Percentiles rank a stretch among this genome's conserved stretches.
These are phyloP conservation scores for Suillus spraguei DNA, from an alignment of 768 basidiomycete genomes.

Conservation along the genomic window DNA sequence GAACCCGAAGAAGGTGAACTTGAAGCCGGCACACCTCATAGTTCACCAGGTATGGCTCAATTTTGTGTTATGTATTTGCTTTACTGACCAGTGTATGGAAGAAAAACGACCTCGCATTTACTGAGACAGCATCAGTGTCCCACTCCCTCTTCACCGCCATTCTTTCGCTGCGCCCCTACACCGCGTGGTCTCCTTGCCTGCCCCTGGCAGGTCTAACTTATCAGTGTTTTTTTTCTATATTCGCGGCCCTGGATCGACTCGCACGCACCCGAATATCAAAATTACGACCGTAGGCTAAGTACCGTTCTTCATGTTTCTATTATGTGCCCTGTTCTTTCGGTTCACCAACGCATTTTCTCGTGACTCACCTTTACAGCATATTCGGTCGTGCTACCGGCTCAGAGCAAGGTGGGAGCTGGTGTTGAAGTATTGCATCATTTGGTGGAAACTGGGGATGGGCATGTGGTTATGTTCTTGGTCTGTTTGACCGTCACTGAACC, in stretches of 20 bases:
- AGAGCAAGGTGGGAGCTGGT: background rate
- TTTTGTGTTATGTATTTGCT: background rate
- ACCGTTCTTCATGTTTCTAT: slow-evolving; percentile 2
- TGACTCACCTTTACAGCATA: slow-evolving; percentile 36
- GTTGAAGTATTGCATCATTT: background rate
- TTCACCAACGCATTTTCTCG: slow-evolving; percentile 11
- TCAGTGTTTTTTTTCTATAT: slow-evolving; percentile 10
- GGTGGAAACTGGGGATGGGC: background rate
- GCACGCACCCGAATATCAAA: background rate
- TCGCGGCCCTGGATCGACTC: background rate
- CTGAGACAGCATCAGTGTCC: slow-evolving; percentile 24
- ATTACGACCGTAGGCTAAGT: slow-evolving; percentile 6
- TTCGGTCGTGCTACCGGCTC: slow-evolving; percentile 1
- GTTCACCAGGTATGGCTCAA: slow-evolving; percentile 48
- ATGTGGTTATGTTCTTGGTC: slow-evolving; percentile 16
- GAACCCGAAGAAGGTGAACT: slow-evolving; percentile 43
- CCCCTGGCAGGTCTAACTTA: slow-evolving; percentile 28
- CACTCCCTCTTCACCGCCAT: background rate
- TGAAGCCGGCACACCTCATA: slow-evolving; percentile 32
- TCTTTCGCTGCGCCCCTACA: slow-evolving; percentile 5
- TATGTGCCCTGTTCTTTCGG: slow-evolving; percentile 7
- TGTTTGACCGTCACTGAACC: slow-evolving; percentile 6
- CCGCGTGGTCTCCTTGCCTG: slow-evolving; percentile 3
- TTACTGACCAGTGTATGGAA: slow-evolving; percentile 20
- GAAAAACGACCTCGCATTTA: slow-evolving; percentile 49